phyloP scores from a whole-genome alignment of 2,329 filamentous ascomycete species.

The Aureobasidium vineae region DNA sequence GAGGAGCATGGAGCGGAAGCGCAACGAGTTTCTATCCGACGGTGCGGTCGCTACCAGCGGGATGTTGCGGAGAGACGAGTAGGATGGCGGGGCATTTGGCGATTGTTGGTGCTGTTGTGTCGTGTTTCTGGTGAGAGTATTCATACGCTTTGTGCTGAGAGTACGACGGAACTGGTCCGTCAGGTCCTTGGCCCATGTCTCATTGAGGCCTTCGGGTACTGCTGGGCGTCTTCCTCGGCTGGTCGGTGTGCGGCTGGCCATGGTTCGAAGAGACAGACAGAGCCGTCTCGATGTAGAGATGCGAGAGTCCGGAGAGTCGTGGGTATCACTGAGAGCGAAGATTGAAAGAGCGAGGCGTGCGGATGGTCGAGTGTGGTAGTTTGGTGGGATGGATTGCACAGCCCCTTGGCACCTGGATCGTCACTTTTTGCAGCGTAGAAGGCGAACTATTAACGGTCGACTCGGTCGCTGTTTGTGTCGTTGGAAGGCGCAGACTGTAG shows the following conservation, averaged over 20 bases:
- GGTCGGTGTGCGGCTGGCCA: slow-evolving; percentile 21
- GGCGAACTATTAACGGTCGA: slow-evolving; percentile 4
- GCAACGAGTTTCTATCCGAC: slow-evolving; percentile 48
- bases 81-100: slow-evolving; percentile 52
- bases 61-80: slow-evolving; percentile 59
- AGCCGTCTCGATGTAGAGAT: neutral
- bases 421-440: slow-evolving; percentile 4
- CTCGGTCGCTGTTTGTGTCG: neutral
- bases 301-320: neutral
- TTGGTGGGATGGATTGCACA: slow-evolving; percentile 11
- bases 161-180: slow-evolving; percentile 82
- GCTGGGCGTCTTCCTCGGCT: slow-evolving; percentile 15
- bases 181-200: slow-evolving; percentile 75
- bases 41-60: slow-evolving; percentile 75
- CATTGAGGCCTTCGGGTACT: slow-evolving; percentile 38
- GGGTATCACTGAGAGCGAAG: neutral
- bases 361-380: neutral
- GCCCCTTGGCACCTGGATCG: slow-evolving; percentile 21
- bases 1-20: slow-evolving; percentile 69
- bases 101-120: slow-evolving; percentile 36
- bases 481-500: neutral
- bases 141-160: slow-evolving; percentile 81
- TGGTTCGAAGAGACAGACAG: neutral
- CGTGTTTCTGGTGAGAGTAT: slow-evolving; percentile 56
- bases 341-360: neutral